phyloP scores from a whole-genome alignment of 192 early-diverging fungal species.

The Coemansia sp. region DNA sequence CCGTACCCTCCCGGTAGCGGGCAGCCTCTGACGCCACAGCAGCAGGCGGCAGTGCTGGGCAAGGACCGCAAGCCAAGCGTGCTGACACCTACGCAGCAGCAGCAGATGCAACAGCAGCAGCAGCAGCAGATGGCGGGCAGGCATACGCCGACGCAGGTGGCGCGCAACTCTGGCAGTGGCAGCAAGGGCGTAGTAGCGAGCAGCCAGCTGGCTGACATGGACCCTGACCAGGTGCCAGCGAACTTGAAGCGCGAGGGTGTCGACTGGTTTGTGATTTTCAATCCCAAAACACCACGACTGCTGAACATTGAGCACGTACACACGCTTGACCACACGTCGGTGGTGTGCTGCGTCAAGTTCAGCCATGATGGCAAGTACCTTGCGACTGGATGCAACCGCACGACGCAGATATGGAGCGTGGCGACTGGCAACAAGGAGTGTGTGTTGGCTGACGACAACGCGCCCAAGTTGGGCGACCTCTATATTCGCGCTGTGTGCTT shows the following conservation, averaged over 20 bases:
- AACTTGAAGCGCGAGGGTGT: conserved; percentile 73
- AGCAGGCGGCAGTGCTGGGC: conserved; percentile 21
- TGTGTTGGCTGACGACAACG: conserved; percentile 73
- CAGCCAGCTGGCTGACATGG: conserved; percentile 66
- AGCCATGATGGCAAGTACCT: conserved; percentile 87
- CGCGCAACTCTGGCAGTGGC: conserved; percentile 19
- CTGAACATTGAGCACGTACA: conserved; percentile 66
- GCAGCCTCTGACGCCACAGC: conserved; percentile 49
- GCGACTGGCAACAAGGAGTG: conserved; percentile 70
- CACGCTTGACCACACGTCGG: conserved; percentile 68
- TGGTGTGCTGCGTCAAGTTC: conserved; percentile 97
- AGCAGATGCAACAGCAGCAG: conserved; percentile 19
- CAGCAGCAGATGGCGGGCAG: conserved; percentile 34
- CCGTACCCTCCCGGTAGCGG: conserved; percentile 54
- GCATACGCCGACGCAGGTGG: conserved; percentile 44
- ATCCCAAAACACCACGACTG: conserved; percentile 60
- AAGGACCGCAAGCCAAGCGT: conserved; percentile 52
- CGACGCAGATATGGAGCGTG: conserved; percentile 87
- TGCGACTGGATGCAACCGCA: conserved; percentile 92
- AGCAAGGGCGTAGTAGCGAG: conserved; percentile 28
- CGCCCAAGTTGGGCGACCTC: conserved; percentile 76
- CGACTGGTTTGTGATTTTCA: conserved; percentile 88
- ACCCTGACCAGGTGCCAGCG: conserved; percentile 72
- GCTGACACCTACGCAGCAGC: conserved; percentile 40
- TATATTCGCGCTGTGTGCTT: conserved; percentile 98